phyloP scores from a whole-genome alignment of 75 land plant genomes.

The Cunninghamia lanceolata region DNA sequence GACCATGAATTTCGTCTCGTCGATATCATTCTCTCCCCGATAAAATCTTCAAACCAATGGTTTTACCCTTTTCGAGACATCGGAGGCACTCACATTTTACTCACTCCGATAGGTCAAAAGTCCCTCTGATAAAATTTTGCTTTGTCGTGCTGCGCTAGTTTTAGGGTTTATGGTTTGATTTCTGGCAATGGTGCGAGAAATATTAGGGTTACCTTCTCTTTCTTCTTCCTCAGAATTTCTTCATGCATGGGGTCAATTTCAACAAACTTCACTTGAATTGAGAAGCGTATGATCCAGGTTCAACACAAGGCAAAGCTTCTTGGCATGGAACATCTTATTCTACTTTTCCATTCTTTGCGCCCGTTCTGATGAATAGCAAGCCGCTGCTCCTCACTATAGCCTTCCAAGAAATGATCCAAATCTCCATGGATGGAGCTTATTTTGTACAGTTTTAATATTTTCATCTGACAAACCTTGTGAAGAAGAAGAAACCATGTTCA shows the following conservation, averaged over 20 bases:
- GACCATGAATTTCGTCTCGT: no score
- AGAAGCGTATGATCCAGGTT: constrained; percentile 98
- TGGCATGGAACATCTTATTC: constrained; percentile 80
- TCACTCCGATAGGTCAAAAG: no score
- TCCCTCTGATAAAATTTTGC: no score
- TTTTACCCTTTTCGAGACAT: no score
- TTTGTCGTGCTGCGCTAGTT: no score
- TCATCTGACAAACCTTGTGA: constrained; percentile 13
- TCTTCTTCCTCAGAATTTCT: constrained; percentile 70
- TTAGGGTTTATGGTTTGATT: no score
- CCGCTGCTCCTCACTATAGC: constrained; percentile 70
- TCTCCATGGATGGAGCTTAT: constrained; percentile 50
- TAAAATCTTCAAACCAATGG: no score
- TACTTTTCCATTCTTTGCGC: constrained; percentile 85
- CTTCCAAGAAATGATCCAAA: constrained; percentile 72
- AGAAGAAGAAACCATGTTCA: no score
- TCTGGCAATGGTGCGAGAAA: no score
- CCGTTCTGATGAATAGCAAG: constrained; percentile 72
- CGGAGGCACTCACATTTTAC: no score
- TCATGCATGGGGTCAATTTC: constrained; percentile 88
- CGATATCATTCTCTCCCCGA: no score
- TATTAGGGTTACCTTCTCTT: no score
- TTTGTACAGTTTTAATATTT: constrained; percentile 13
- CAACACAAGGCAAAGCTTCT: constrained; percentile 89
- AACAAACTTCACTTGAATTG: constrained; percentile 95